Evolutionary conservation across 108 stramenopile genomes (phyloP).

Genomic region (Stephanodiscus triporus): DNA sequence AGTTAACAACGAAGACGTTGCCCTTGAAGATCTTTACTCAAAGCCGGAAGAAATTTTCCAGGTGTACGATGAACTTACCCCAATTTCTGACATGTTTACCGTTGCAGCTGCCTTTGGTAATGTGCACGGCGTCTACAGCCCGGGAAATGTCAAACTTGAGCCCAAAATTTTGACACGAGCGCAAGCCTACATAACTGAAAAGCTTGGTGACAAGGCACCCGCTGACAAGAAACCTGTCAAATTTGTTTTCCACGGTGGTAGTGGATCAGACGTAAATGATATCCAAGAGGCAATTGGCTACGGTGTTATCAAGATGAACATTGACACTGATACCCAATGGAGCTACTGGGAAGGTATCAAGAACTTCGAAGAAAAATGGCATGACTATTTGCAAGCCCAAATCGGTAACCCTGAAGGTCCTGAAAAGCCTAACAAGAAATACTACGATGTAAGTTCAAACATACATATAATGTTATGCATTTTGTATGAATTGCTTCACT

Average conservation of each 20-base stretch:
- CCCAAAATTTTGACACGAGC: conserved; percentile 87
- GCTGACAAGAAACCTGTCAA: conserved; percentile 81
- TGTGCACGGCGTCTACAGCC: conserved; percentile 94
- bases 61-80: conserved; percentile 70
- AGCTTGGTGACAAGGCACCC: conserved; percentile 80
- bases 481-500: background rate
- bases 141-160: conserved; percentile 91
- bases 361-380: conserved; percentile 77
- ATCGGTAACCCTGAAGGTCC: conserved; percentile 96
- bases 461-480: background rate
- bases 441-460: conserved; percentile 82
- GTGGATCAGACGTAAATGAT: conserved; percentile 80
- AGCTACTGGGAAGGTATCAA: conserved; percentile 87
- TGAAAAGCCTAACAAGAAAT: conserved; percentile 97
- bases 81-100: conserved; percentile 82
- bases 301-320: conserved; percentile 97
- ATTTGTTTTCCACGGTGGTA: conserved; percentile 96
- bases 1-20: conserved; percentile 88
- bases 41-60: conserved; percentile 91
- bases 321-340: conserved; percentile 98
- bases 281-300: conserved; percentile 83
- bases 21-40: conserved; percentile 86
- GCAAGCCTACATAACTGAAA: conserved; percentile 83
- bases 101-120: conserved; percentile 95
- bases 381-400: conserved; percentile 88